Percentiles rank a stretch among this genome's conserved stretches.
Evolutionary conservation across 108 stramenopile species (phyloP).

Genomic region (Phaeodactylum tricornutum): DNA sequence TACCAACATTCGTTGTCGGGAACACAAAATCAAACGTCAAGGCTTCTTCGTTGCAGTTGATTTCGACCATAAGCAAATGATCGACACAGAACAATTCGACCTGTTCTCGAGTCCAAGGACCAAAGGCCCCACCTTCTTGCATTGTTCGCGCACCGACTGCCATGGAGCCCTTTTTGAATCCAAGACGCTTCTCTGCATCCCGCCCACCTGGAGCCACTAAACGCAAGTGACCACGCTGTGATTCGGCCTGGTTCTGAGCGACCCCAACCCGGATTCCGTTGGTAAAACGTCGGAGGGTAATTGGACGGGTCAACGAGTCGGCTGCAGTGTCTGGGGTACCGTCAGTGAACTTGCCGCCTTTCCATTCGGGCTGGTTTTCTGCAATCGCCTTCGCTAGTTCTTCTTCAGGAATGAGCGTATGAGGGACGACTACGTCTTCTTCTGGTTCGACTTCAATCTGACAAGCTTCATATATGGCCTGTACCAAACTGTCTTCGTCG

Average conservation of each 20-base stretch:
- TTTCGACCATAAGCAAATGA: conserved; percentile 95
- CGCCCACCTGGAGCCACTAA: conserved; percentile 89
- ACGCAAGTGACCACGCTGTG: conserved; percentile 86
- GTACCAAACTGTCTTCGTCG: conserved; percentile 59
- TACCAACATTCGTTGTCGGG: conserved; percentile 90
- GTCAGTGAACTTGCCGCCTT: conserved; percentile 65
- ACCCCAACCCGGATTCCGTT: conserved; percentile 83
- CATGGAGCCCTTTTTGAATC: conserved; percentile 70
- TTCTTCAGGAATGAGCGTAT: conserved; percentile 64
- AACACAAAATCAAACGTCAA: conserved; percentile 89
- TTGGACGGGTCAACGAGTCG: conserved; percentile 75
- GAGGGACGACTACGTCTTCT: conserved; percentile 79
- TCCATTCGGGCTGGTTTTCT: conserved; percentile 61
- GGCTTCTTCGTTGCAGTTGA: conserved; percentile 90
- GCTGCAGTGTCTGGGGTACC: conserved; percentile 85
- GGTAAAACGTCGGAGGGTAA: conserved; percentile 70
- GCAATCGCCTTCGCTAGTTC: conserved; percentile 52
- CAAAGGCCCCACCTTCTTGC: conserved; percentile 98
- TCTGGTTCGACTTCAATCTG: conserved; percentile 69
- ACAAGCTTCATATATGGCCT: conserved; percentile 72
- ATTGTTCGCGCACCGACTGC: conserved; percentile 93
- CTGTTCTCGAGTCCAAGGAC: conserved; percentile 89
- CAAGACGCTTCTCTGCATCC: conserved; percentile 76
- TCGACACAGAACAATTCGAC: conserved; percentile 98
- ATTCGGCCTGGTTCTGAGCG: conserved; percentile 71